Evolutionary conservation across 805 yeast genomes (phyloP).

Genomic region (Lachancea waltii): DNA sequence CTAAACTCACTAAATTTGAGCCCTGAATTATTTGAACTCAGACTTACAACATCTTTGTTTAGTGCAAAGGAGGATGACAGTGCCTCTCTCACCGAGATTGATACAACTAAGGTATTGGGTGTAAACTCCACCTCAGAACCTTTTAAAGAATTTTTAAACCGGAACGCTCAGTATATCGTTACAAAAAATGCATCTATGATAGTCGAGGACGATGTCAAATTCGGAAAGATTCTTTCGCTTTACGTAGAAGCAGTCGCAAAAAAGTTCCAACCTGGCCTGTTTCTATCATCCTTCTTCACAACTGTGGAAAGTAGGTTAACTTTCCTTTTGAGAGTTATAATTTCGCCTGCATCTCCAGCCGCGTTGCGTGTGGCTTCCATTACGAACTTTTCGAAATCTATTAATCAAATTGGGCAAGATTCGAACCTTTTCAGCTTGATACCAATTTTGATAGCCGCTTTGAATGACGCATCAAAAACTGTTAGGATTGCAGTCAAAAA

Average conservation of each 20-base stretch:
- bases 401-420: conserved; percentile 33
- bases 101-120: conserved; percentile 24
- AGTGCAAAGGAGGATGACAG: conserved; percentile 14
- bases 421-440: conserved; percentile 45
- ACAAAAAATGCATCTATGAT: conserved; percentile 31
- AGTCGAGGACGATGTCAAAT: conserved; percentile 34
- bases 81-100: conserved; percentile 27
- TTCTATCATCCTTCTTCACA: conserved; percentile 33
- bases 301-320: conserved; percentile 44
- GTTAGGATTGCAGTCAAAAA: conserved; percentile 43
- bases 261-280: conserved; percentile 29
- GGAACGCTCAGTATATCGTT: conserved; percentile 23
- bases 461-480: conserved; percentile 43
- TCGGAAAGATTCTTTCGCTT: conserved; percentile 36
- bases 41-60: conserved; percentile 56
- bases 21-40: conserved; percentile 52
- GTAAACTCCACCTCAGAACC: conserved; percentile 19
- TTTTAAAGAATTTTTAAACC: conserved; percentile 30
- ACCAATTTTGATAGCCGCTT: conserved; percentile 52
- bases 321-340: conserved; percentile 50
- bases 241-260: conserved; percentile 42
- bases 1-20: conserved; percentile 33
- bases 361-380: conserved; percentile 49
- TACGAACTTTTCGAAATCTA: conserved; percentile 32
- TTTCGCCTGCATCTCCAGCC: conserved; percentile 53